A percentile compares a stretch with the other conserved stretches of the same genome.
These are phyloP conservation scores for Jimgerdemannia lactiflua DNA, from an alignment of 192 early-diverging fungal genomes.

Conservation along the genomic window DNA sequence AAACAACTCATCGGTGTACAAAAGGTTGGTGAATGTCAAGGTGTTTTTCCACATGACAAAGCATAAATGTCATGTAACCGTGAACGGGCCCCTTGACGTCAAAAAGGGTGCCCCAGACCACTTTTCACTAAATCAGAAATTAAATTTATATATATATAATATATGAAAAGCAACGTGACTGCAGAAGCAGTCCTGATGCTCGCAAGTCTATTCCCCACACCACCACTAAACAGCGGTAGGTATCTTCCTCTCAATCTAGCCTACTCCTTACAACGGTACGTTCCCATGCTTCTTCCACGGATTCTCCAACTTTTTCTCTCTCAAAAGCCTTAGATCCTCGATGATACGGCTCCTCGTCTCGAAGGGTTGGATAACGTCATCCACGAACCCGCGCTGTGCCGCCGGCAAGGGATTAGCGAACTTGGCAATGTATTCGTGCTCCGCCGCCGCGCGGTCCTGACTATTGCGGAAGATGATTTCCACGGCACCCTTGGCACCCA, in stretches of 20 bases:
- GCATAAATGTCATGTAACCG: too few relatives aligned
- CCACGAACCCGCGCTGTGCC: slow-evolving; percentile 84
- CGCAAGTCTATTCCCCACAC: neutral
- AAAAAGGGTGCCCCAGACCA: too few relatives aligned
- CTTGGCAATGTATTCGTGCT: slow-evolving; percentile 84
- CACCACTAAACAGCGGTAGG: too few relatives aligned
- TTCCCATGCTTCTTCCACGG: slow-evolving; percentile 96
- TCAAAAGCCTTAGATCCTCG: slow-evolving; percentile 81
- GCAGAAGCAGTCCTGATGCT: too few relatives aligned
- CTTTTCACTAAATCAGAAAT: too few relatives aligned
- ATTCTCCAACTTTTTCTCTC: slow-evolving; percentile 69
- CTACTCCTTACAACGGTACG: slow-evolving; percentile 71
- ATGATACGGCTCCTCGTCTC: slow-evolving; percentile 79
- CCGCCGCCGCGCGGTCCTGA: slow-evolving; percentile 57
- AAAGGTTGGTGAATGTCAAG: too few relatives aligned
- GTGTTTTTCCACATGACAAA: too few relatives aligned
- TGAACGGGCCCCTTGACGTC: too few relatives aligned
- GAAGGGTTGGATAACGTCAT: slow-evolving; percentile 66
- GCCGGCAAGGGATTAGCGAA: slow-evolving; percentile 96
- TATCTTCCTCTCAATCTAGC: neutral
- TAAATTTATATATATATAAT: too few relatives aligned
- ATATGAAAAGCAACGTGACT: too few relatives aligned
- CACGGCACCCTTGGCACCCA: slow-evolving; percentile 97
- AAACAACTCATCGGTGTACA: neutral
- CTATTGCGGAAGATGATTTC: slow-evolving; percentile 91